Evolutionary conservation across 331 rosid genomes (phyloP).

Genomic region (Pyracantha coccinea): DNA sequence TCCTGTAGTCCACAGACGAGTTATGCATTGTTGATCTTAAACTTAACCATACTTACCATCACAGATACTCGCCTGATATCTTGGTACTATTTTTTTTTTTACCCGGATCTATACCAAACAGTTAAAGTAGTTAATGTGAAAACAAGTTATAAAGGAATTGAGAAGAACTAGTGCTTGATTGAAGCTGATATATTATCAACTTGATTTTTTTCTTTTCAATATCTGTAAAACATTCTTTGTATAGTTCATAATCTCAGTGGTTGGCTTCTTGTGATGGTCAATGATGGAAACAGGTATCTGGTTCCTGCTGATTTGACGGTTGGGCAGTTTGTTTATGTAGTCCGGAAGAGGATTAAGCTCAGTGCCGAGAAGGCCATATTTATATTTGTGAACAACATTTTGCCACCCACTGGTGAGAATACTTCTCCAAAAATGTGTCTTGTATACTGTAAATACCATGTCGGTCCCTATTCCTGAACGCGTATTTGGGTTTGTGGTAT

Average conservation of each 20-base stretch:
- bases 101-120: background rate
- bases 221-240: background rate
- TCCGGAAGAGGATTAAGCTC: conserved; percentile 43
- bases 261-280: background rate
- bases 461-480: background rate
- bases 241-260: background rate
- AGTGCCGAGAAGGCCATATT: conserved; percentile 47
- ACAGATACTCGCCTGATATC: background rate
- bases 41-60: background rate
- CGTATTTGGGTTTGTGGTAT: background rate
- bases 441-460: background rate
- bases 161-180: no score
- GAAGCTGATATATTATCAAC: background rate
- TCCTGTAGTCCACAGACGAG: background rate
- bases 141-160: background rate
- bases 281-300: conserved; percentile 27
- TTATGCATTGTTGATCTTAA: background rate
- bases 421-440: background rate
- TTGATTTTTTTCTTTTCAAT: background rate
- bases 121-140: background rate
- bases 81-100: background rate
- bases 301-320: conserved; percentile 46
- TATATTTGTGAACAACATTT: conserved; percentile 39
- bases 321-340: conserved; percentile 46
- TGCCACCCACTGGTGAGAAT: conserved; percentile 41